A percentile compares a stretch with the other conserved stretches of the same genome.
Conservation (phyloP, 192 early-diverging fungal species). For the Geranomyces variabilis region DNA sequence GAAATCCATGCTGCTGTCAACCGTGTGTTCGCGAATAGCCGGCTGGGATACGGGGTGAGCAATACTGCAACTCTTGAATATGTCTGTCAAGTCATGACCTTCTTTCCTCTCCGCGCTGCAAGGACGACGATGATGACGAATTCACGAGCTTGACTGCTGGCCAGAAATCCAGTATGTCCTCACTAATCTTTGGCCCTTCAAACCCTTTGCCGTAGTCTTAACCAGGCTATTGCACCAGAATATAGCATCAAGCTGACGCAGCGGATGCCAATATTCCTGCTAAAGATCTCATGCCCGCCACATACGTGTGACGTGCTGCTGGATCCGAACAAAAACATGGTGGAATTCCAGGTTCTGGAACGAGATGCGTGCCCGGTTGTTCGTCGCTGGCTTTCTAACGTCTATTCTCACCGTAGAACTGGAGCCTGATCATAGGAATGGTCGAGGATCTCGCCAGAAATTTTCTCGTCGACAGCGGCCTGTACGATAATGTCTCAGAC, state of each 20-base stretch:
- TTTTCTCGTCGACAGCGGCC: constrained; percentile 20
- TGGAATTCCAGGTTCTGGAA: constrained; percentile 51
- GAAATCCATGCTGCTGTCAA: constrained; percentile 48
- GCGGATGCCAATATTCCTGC: constrained; percentile 57
- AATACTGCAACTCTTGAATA: too few species aligned
- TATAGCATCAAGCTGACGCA: constrained; percentile 32
- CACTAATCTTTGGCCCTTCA: not conserved
- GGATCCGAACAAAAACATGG: constrained; percentile 58
- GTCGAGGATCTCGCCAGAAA: constrained; percentile 10
- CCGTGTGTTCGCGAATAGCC: constrained; percentile 36
- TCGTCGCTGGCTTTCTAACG: constrained; percentile 20
- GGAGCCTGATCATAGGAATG: constrained; percentile 21
- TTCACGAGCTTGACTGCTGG: constrained; percentile 21
- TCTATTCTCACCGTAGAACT: too few species aligned
- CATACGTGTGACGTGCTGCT: constrained; percentile 54
- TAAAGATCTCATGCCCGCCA: constrained; percentile 52
- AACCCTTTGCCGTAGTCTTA: not conserved
- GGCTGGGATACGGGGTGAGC: constrained; percentile 22
- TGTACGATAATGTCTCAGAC: not conserved
- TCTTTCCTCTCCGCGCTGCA: too few species aligned
- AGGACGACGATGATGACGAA: not conserved
- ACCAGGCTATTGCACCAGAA: too few species aligned
- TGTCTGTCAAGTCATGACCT: too few species aligned
- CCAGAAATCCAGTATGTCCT: constrained; percentile 13
- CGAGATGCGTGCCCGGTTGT: too few species aligned